phyloP scores from a whole-genome alignment of 345 rosid species.

The Populus pruinosa region DNA sequence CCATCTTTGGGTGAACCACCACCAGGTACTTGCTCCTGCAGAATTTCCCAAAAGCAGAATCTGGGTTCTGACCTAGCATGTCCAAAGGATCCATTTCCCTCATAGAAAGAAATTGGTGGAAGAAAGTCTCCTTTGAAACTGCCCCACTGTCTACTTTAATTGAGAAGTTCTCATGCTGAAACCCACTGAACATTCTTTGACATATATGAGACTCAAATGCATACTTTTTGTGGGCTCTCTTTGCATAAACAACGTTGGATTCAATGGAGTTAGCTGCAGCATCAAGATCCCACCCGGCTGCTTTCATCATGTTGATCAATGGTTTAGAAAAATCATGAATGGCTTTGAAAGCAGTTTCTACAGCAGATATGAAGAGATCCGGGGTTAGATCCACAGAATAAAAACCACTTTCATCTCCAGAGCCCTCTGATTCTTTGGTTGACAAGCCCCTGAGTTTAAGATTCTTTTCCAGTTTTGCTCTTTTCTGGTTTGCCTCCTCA shows the following conservation, averaged over 20 bases:
- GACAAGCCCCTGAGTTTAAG: slow-evolving; percentile 77
- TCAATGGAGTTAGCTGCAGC: slow-evolving; percentile 80
- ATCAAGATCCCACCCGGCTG: slow-evolving; percentile 92
- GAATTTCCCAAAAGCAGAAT: slow-evolving; percentile 65
- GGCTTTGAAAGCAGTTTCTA: slow-evolving; percentile 68
- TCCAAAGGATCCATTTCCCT: slow-evolving; percentile 76
- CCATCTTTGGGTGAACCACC: slow-evolving; percentile 82
- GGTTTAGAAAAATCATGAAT: slow-evolving; percentile 84
- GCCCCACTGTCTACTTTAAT: slow-evolving; percentile 37
- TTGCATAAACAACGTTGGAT: slow-evolving; percentile 63
- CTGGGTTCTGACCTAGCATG: slow-evolving; percentile 66
- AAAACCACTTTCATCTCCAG: slow-evolving; percentile 43
- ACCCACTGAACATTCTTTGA: slow-evolving; percentile 75
- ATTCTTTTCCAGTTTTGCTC: slow-evolving; percentile 69
- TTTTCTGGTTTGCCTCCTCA: slow-evolving; percentile 75
- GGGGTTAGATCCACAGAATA: slow-evolving; percentile 55
- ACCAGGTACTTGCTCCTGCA: slow-evolving; percentile 62
- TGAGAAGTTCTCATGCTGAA: slow-evolving; percentile 60
- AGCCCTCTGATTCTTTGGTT: slow-evolving; percentile 50
- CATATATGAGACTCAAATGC: slow-evolving; percentile 84
- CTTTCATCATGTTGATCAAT: slow-evolving; percentile 87
- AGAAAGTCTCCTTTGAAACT: slow-evolving; percentile 53
- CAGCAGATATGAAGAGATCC: slow-evolving; percentile 52
- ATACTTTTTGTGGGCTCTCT: slow-evolving; percentile 78
- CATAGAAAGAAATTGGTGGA: slow-evolving; percentile 61